Conservation (phyloP, 106 monocot species). For the Chionographis japonica region DNA sequence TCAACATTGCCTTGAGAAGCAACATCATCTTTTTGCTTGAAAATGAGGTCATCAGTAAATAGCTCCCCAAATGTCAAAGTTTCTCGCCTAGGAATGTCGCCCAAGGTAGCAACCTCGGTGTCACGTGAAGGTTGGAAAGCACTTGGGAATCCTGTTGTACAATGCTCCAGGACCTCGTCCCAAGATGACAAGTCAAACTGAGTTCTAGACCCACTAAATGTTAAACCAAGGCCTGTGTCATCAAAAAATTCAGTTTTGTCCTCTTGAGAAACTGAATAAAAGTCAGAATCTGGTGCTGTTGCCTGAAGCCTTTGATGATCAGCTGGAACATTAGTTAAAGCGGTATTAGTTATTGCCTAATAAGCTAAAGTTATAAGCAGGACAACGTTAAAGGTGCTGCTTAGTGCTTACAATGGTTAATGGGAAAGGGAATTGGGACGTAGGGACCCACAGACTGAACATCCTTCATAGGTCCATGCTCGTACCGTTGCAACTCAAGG, state of each 20-base stretch:
- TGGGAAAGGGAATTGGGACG: conserved; percentile 12
- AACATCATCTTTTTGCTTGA: conserved; percentile 1
- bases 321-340: conserved; percentile 13
- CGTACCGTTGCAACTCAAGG: conserved; percentile 58
- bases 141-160: conserved; percentile 15
- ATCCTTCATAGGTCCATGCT: conserved; percentile 45
- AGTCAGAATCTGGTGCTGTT: conserved; percentile 21
- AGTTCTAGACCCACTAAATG: conserved; percentile 12
- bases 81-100: conserved; percentile 9
- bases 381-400: not conserved
- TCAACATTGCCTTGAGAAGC: conserved; percentile 10
- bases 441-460: conserved; percentile 4
- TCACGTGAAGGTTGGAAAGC: conserved; percentile 14
- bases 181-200: conserved; percentile 31
- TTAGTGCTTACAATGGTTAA: conserved; percentile 18
- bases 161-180: conserved; percentile 25
- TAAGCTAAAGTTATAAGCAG: not conserved
- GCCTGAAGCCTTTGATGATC: conserved; percentile 12
- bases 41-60: conserved; percentile 3
- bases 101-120: conserved; percentile 11
- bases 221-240: conserved; percentile 18
- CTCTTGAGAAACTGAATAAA: conserved; percentile 21
- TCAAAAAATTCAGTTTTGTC: conserved; percentile 17
- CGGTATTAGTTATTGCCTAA: not conserved
- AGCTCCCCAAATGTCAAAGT: conserved; percentile 19